phyloP scores from a whole-genome alignment of 2,329 filamentous ascomycete genomes.

The Venturia effusa region DNA sequence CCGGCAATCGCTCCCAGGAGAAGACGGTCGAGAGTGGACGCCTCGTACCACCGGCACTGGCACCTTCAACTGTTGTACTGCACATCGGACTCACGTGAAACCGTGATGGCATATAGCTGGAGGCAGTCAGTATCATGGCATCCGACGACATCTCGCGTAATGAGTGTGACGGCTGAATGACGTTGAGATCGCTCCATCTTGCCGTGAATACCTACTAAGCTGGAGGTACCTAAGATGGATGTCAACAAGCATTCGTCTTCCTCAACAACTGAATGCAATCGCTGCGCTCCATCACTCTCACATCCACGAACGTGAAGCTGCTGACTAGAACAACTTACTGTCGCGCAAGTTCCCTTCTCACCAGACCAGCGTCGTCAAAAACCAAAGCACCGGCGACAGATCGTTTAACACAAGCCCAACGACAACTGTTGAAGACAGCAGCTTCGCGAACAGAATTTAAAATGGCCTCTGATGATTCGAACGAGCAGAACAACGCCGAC shows the following conservation, averaged over 20 bases:
- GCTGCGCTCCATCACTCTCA: not conserved
- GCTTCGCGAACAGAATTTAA: not conserved
- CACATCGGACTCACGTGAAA: not conserved
- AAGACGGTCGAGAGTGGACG: too few species aligned
- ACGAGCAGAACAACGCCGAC: conserved; percentile 3
- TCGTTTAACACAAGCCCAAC: not conserved
- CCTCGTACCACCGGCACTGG: too few species aligned
- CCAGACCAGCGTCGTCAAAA: not conserved
- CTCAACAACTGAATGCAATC: not conserved
- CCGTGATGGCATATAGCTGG: too few species aligned
- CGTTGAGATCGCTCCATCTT: not conserved
- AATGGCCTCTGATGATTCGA: conserved; percentile 2
- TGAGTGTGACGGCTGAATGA: not conserved
- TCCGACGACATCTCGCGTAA: not conserved
- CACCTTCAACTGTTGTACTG: too few species aligned
- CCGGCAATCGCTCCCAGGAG: too few species aligned
- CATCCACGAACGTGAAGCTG: not conserved
- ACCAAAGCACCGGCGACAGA: not conserved
- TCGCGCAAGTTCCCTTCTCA: not conserved
- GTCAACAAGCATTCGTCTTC: not conserved
- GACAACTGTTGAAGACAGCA: not conserved
- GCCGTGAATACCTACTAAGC: not conserved
- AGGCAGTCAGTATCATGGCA: too few species aligned
- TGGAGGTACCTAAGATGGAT: too few species aligned
- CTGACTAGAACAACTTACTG: not conserved